Evolutionary conservation across 2,329 filamentous ascomycete genomes (phyloP).

Genomic region (Drechslerella stenobrocha): DNA sequence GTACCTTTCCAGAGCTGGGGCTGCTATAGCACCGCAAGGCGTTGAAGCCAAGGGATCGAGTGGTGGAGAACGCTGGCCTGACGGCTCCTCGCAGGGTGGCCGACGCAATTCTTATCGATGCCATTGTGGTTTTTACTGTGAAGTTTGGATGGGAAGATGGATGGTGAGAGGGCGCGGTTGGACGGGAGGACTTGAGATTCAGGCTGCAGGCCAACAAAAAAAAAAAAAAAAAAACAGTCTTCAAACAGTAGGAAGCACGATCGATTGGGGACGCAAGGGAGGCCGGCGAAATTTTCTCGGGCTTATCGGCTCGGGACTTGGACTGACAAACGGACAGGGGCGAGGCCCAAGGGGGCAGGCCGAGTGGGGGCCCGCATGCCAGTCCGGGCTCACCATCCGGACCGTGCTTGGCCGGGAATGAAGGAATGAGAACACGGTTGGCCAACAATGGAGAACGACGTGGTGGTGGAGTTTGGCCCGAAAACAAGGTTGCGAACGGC

Average conservation of each 20-base stretch:
- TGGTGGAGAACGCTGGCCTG: slow-evolving; percentile 38
- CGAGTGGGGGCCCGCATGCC: slow-evolving; percentile 23
- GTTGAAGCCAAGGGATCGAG: slow-evolving; percentile 40
- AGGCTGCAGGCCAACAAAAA: slow-evolving; percentile 2
- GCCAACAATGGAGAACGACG: too few relatives aligned
- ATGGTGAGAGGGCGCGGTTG: slow-evolving; percentile 12
- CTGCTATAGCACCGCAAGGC: slow-evolving; percentile 37
- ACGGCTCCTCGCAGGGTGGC: slow-evolving; percentile 35
- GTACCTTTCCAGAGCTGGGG: slow-evolving; percentile 37
- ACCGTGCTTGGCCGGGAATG: not conserved
- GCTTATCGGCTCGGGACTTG: slow-evolving; percentile 37
- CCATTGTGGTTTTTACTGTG: slow-evolving; percentile 20
- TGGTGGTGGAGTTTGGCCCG: too few relatives aligned
- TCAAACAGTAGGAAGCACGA: not conserved
- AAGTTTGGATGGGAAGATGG: not conserved
- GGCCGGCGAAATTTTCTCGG: slow-evolving; percentile 31
- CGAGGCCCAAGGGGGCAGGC: slow-evolving; percentile 24
- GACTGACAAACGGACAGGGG: slow-evolving; percentile 35
- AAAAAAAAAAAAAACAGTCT: slow-evolving; percentile 2
- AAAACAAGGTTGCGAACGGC: not conserved
- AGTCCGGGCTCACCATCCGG: too few relatives aligned
- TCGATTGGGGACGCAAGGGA: slow-evolving; percentile 1
- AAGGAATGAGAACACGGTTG: not conserved
- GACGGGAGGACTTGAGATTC: slow-evolving; percentile 22
- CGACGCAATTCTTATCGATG: slow-evolving; percentile 42